Evolutionary conservation across 306 rosid species (phyloP).

Genomic region (Sphenostylis stenocarpa): DNA sequence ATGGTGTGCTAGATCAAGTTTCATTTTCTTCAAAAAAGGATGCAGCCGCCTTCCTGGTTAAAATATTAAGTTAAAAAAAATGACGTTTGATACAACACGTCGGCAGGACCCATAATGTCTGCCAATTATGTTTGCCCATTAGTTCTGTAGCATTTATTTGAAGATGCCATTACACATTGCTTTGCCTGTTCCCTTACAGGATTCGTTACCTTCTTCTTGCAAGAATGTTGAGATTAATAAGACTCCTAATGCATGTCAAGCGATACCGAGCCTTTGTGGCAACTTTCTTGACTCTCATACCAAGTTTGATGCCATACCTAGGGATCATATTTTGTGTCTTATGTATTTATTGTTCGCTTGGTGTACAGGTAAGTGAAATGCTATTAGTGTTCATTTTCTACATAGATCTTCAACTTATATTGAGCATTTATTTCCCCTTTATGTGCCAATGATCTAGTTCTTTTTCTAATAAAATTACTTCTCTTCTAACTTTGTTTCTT

Average conservation of each 20-base stretch:
- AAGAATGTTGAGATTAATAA: constrained; percentile 87
- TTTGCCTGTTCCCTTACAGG: constrained; percentile 54
- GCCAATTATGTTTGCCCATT: constrained; percentile 7
- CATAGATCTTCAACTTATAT: constrained; percentile 20
- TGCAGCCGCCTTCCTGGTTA: neutral
- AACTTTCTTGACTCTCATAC: constrained; percentile 88
- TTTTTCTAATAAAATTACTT: constrained; percentile 16
- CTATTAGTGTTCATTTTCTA: constrained; percentile 30
- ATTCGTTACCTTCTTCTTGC: constrained; percentile 97
- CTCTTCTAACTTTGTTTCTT: constrained; percentile 3
- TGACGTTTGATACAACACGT: neutral
- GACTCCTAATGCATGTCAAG: constrained; percentile 84
- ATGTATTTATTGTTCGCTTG: constrained; percentile 84
- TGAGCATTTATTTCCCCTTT: constrained; percentile 20
- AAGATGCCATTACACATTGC: constrained; percentile 7
- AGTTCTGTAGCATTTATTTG: constrained; percentile 12
- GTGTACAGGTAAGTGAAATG: constrained; percentile 74
- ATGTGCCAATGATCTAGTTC: neutral
- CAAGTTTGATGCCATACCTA: constrained; percentile 97
- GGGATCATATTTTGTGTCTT: constrained; percentile 87
- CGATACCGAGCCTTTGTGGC: constrained; percentile 88
- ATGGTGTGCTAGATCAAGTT: constrained; percentile 18
- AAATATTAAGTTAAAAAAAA: neutral
- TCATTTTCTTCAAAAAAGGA: constrained; percentile 1
- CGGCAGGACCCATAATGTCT: neutral